Evolutionary conservation across 2,329 filamentous ascomycete genomes (phyloP).

Genomic region (Aspergillus piperis): DNA sequence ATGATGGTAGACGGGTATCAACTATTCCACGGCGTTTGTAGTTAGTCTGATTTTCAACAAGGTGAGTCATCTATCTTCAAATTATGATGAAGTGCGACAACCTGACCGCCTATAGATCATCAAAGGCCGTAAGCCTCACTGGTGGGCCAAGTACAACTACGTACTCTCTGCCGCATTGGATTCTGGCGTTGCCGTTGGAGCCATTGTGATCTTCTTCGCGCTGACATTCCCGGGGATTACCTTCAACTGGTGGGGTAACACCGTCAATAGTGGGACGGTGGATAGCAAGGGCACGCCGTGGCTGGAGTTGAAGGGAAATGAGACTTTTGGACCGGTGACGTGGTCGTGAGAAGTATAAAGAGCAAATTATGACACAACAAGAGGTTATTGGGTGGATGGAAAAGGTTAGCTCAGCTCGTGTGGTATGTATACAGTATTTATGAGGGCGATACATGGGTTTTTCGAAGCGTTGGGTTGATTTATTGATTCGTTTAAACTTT

Average conservation of each 20-base stretch:
- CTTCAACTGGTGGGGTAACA: conserved; percentile 40
- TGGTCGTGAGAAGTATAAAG: conserved; percentile 10
- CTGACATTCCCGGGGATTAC: conserved; percentile 36
- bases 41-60: conserved; percentile 41
- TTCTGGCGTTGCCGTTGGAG: conserved; percentile 37
- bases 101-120: conserved; percentile 9
- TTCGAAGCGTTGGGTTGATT: no score
- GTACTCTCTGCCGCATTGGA: conserved; percentile 40
- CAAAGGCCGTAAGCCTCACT: conserved; percentile 18
- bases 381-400: not conserved
- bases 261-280: conserved; percentile 32
- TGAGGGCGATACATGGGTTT: no score
- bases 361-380: not conserved
- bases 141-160: conserved; percentile 35
- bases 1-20: conserved; percentile 22
- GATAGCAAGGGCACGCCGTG: conserved; percentile 35
- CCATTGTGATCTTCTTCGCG: conserved; percentile 41
- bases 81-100: no score
- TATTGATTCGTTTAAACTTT: no score
- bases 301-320: conserved; percentile 14
- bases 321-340: conserved; percentile 18
- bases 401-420: not conserved
- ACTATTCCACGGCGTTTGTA: conserved; percentile 26
- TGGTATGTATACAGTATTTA: no score
- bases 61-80: conserved; percentile 6